Conservation (phyloP, 163 green algal species). For the Chlorella variabilis region DNA sequence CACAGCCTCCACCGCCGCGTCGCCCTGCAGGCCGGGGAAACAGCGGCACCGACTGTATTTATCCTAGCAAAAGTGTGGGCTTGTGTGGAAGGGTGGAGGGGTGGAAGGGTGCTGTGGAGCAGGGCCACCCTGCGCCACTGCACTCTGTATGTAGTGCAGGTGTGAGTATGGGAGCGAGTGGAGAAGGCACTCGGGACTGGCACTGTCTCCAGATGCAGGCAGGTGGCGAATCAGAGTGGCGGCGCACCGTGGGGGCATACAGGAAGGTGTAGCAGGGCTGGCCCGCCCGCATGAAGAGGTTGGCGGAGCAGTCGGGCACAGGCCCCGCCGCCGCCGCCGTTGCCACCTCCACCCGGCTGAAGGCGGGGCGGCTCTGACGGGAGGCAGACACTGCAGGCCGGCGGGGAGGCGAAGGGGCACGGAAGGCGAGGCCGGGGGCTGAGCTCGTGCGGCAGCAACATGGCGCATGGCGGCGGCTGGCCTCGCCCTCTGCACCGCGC, state of each 20-base stretch:
- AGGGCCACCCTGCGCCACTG: too few species aligned
- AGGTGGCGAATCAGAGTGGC: too few species aligned
- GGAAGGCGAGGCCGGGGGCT: neutral
- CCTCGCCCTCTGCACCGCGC: too few species aligned
- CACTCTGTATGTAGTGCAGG: too few species aligned
- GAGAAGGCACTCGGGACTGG: too few species aligned
- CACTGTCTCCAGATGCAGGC: too few species aligned
- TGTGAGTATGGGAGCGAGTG: too few species aligned
- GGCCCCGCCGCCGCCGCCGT: conserved; percentile 5
- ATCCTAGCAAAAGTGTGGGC: too few species aligned
- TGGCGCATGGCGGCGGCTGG: too few species aligned
- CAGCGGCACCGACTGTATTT: too few species aligned
- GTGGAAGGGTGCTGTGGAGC: too few species aligned
- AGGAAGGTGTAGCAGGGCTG: conserved; percentile 64
- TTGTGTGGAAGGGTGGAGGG: too few species aligned
- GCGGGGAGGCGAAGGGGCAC: neutral
- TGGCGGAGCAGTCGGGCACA: conserved; percentile 57
- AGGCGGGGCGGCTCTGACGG: conserved; percentile 42
- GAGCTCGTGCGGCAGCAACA: neutral
- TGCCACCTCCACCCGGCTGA: conserved; percentile 15
- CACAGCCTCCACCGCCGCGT: conserved; percentile 27
- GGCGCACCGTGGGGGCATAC: conserved; percentile 55
- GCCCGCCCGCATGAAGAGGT: conserved; percentile 54
- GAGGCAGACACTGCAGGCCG: conserved; percentile 36
- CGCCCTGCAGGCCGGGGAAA: conserved; percentile 20